Evolutionary conservation across 768 basidiomycete species (phyloP), one percentile per base, ranked within the genome.

Genomic region (Lyophyllum semitale): DNA sequence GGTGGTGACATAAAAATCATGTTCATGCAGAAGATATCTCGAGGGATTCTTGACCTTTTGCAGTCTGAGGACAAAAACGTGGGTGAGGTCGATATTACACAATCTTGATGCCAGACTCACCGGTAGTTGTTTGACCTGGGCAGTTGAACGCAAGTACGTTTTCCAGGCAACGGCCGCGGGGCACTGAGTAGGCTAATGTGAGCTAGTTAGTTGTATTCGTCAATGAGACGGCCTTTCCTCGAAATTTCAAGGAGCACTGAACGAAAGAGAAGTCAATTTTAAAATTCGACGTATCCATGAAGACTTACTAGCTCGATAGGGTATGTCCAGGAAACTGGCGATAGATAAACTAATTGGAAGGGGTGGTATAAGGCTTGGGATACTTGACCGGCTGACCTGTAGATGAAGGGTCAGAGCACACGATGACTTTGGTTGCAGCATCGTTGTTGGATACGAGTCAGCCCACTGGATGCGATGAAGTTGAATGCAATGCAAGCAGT

Each of bases 61-160:
- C 51, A 32, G 9, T 45, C 59, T 61, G n/a, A 17, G n/a, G 23
- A 41, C 32, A 22, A 18, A n/a, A n/a, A n/a, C n/a, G n/a, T n/a
- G n/a, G n/a, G n/a, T n/a, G n/a, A n/a, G n/a, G n/a, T n/a, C n/a
- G n/a, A n/a, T n/a, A n/a, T n/a, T n/a, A n/a, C n/a, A n/a, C n/a
- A n/a, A n/a, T n/a, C n/a, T n/a, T n/a, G n/a, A 37, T 4, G 20
- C 6, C 9, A 32, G 17, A 43, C 58, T 17, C 29, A 57, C 64
- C 18, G 47, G 52, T 2, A 60, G 4, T 37, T 43, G 37, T 61
- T 60, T 43, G 65, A 66, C 45, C 85, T 1, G 84, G 82, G 55
- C 87, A 84, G 75, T 89, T 88, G 81, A 89, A 89, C 9, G 87
- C 71, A 89, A 89, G 71, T 89, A 91, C 1, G 77, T 90, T 71